A percentile compares a stretch with the other conserved stretches of the same genome.
These are phyloP conservation scores for Isochrysis galbana DNA, from an alignment of 78 protist species.

Conservation along the genomic window DNA sequence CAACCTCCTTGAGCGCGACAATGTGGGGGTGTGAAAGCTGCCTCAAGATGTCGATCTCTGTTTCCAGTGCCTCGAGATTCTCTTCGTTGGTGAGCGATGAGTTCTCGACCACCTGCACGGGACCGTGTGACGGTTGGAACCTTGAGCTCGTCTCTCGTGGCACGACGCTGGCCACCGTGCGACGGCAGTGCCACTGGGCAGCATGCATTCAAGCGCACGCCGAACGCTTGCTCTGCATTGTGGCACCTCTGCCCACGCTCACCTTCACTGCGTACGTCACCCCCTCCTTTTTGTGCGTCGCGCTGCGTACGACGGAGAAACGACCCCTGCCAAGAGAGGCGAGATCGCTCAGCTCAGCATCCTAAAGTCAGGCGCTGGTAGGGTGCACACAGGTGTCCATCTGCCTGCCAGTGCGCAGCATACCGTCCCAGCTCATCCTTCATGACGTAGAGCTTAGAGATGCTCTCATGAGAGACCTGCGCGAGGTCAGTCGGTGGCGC, in stretches of 20 bases:
- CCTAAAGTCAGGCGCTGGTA: not conserved
- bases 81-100: not conserved
- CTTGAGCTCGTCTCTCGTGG: no score
- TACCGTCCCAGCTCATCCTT: constrained; percentile 2
- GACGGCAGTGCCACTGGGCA: no score
- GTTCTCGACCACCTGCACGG: not conserved
- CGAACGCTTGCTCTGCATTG: no score
- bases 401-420: not conserved
- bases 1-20: constrained; percentile 19
- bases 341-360: not conserved
- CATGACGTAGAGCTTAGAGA: not conserved
- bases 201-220: no score
- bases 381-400: no score
- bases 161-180: no score
- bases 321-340: not conserved
- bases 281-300: not conserved
- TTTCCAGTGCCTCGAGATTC: constrained; percentile 8
- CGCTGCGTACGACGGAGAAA: not conserved
- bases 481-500: no score
- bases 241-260: no score
- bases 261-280: not conserved
- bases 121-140: no score
- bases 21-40: not conserved
- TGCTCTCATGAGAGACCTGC: not conserved
- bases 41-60: not conserved